Percentiles rank a stretch among this genome's conserved stretches.
These are phyloP conservation scores for Sporobolomyces roseus DNA, from an alignment of 768 basidiomycete genomes.

Conservation along the genomic window DNA sequence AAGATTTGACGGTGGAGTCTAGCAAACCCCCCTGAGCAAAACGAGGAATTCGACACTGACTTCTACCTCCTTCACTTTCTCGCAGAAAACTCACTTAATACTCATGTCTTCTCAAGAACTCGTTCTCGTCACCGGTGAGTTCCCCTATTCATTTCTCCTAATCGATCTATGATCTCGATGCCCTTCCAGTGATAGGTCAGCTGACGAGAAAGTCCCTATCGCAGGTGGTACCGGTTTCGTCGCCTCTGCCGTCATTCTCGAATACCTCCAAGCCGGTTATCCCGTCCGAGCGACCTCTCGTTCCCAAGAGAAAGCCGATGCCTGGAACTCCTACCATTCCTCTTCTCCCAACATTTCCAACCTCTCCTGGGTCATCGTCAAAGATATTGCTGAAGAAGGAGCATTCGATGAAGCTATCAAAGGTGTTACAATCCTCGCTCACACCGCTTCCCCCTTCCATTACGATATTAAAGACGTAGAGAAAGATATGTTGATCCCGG, in stretches of 20 bases:
- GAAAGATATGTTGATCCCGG: slow-evolving; percentile 26
- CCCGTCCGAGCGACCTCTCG: slow-evolving; percentile 65
- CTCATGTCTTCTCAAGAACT: slow-evolving; percentile 10
- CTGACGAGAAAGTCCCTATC: slow-evolving; percentile 1
- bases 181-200: neutral
- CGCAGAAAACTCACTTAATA: too few relatives aligned
- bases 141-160: too few relatives aligned
- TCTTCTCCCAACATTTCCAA: slow-evolving; percentile 47
- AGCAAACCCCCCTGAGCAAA: too few relatives aligned
- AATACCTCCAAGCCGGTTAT: neutral
- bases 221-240: slow-evolving; percentile 13
- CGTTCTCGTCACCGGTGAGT: slow-evolving; percentile 32
- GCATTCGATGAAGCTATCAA: slow-evolving; percentile 77
- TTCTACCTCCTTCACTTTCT: too few relatives aligned
- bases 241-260: slow-evolving; percentile 1
- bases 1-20: too few relatives aligned
- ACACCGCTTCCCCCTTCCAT: slow-evolving; percentile 64
- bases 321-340: slow-evolving; percentile 56
- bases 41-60: too few relatives aligned
- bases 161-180: neutral
- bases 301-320: slow-evolving; percentile 59
- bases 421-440: slow-evolving; percentile 66
- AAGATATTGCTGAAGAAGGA: slow-evolving; percentile 59
- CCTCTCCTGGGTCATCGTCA: slow-evolving; percentile 64
- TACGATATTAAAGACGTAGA: slow-evolving; percentile 26